Evolutionary conservation across 78 protist genomes (phyloP).

Genomic region (Planoprotostelium fungivorum): DNA sequence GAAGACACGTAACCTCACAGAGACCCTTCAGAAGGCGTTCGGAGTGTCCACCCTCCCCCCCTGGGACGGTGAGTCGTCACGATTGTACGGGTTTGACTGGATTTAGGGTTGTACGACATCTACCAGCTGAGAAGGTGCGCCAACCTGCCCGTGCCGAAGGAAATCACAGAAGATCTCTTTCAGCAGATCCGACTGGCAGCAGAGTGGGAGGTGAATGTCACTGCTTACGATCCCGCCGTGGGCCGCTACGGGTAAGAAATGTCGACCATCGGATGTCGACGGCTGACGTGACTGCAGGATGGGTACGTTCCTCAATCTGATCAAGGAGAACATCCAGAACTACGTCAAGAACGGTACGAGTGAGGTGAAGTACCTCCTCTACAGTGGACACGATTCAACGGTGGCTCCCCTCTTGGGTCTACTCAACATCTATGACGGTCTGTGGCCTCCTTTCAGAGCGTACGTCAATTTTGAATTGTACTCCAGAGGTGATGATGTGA

Average conservation of each 20-base stretch:
- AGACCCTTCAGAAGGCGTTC: background rate
- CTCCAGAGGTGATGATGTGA: too few species aligned
- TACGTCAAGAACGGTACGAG: constrained; percentile 9
- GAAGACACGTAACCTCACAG: background rate
- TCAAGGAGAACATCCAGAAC: constrained; percentile 20
- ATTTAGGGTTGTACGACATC: background rate
- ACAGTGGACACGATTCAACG: constrained; percentile 39
- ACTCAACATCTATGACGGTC: background rate
- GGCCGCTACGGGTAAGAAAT: background rate
- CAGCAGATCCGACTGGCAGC: background rate
- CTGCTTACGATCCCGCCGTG: background rate
- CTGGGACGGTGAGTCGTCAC: background rate
- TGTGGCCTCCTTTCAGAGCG: constrained; percentile 45
- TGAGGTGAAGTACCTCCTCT: constrained; percentile 15
- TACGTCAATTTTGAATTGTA: constrained; percentile 52
- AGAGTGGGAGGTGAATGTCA: background rate
- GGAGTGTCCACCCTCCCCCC: background rate
- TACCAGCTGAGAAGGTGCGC: background rate
- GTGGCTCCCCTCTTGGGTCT: constrained; percentile 30
- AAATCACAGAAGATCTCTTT: background rate
- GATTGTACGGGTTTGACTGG: too few species aligned
- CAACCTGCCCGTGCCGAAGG: background rate
- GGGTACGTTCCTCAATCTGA: constrained; percentile 28
- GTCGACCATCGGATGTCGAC: background rate
- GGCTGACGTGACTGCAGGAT: constrained; percentile 2